These are phyloP conservation scores for Mallotus nudiflorus DNA, from an alignment of 345 rosid genomes.

Conservation along the genomic window DNA sequence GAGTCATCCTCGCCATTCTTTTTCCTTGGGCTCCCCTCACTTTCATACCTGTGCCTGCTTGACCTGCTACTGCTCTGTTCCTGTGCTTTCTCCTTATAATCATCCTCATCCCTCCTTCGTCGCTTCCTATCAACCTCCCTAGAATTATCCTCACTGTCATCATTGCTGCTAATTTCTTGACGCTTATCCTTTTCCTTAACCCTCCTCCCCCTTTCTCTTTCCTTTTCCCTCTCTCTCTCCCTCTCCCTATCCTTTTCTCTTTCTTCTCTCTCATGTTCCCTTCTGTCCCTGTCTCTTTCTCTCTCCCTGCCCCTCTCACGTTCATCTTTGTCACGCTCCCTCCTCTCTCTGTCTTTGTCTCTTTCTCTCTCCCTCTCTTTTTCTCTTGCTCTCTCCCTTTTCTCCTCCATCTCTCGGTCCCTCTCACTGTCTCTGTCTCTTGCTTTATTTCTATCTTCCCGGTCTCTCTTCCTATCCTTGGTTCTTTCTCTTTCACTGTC, in stretches of 20 bases:
- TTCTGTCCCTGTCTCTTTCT: constrained; percentile 16
- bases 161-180: constrained; percentile 54
- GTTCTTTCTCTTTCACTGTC: constrained; percentile 1
- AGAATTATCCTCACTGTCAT: constrained; percentile 54
- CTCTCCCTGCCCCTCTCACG: constrained; percentile 22
- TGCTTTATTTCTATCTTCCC: constrained; percentile 11
- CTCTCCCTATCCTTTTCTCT: constrained; percentile 1
- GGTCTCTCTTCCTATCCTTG: constrained; percentile 19
- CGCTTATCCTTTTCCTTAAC: constrained; percentile 60
- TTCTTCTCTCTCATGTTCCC: constrained; percentile 11
- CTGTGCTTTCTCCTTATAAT: constrained; percentile 59
- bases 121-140: constrained; percentile 56
- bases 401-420: constrained; percentile 3
- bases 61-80: constrained; percentile 56
- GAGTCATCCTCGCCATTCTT: constrained; percentile 50
- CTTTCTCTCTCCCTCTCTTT: constrained; percentile 11
- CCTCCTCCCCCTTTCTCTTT: constrained; percentile 58
- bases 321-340: constrained; percentile 6
- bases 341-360: constrained; percentile 12
- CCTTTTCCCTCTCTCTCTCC: constrained; percentile 19
- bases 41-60: constrained; percentile 52
- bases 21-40: constrained; percentile 56
- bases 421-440: constrained; percentile 23
- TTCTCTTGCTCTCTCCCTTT: constrained; percentile 4
- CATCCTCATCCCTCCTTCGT: constrained; percentile 55